Evolutionary conservation across 1,284 basidiomycete genomes (phyloP).

Genomic region (Ceratobasidium sp.): DNA sequence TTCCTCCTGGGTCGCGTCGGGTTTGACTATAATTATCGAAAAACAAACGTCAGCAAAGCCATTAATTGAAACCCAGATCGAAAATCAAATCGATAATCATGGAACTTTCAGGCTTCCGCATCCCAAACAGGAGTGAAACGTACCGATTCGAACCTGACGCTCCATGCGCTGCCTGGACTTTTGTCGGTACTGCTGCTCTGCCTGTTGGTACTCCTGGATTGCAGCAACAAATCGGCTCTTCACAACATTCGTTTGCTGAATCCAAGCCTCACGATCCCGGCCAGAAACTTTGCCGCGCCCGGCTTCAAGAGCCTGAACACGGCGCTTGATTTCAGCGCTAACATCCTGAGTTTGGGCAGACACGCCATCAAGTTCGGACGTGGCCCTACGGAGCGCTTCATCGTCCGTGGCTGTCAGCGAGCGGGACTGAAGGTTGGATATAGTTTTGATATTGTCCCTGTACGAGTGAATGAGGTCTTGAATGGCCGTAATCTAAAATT

Average conservation of each 20-base stretch:
- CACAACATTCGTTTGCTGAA: conserved; percentile 41
- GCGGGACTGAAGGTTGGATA: conserved; percentile 45
- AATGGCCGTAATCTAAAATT: conserved; percentile 38
- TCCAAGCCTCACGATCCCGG: conserved; percentile 18
- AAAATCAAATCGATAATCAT: not conserved
- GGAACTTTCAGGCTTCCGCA: not conserved
- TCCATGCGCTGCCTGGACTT: conserved; percentile 41
- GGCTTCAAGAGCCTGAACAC: conserved; percentile 23
- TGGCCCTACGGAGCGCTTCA: conserved; percentile 37
- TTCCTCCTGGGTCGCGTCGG: conserved; percentile 87
- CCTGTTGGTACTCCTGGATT: conserved; percentile 44
- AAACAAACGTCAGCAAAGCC: not conserved
- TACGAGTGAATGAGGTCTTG: conserved; percentile 40
- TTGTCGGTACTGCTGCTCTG: conserved; percentile 34
- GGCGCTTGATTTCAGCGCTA: conserved; percentile 28
- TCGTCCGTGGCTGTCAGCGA: conserved; percentile 45
- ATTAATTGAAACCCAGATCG: not conserved
- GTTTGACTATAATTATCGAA: conserved; percentile 70
- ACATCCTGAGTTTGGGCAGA: conserved; percentile 24
- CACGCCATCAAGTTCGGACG: conserved; percentile 37
- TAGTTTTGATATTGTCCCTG: conserved; percentile 42
- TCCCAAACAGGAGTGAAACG: not conserved
- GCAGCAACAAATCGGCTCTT: conserved; percentile 44
- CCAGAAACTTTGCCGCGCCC: conserved; percentile 19
- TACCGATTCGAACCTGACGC: conserved; percentile 44